These are phyloP conservation scores for Grigorovia humatica DNA, from an alignment of 805 yeast genomes.

Conservation along the genomic window DNA sequence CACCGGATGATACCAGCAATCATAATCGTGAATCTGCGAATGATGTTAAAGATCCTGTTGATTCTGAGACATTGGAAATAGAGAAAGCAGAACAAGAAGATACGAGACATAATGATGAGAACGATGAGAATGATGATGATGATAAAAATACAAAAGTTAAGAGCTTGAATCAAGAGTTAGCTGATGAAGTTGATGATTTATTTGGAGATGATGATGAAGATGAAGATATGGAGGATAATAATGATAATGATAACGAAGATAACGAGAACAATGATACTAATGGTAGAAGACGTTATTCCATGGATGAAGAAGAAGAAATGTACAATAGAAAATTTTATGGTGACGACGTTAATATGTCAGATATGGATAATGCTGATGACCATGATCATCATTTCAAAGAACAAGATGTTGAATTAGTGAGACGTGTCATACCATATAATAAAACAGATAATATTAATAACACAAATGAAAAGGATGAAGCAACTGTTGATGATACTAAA, in stretches of 20 bases:
- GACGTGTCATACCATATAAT: constrained; percentile 38
- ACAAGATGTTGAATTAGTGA: constrained; percentile 29
- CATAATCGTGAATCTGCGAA: background rate
- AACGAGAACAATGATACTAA: constrained; percentile 12
- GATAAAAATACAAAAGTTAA: background rate
- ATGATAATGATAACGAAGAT: constrained; percentile 16
- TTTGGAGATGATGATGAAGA: constrained; percentile 30
- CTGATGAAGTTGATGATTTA: constrained; percentile 30
- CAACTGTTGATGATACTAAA: constrained; percentile 18
- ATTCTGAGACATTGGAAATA: no score
- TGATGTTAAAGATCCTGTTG: background rate
- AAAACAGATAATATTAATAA: constrained; percentile 19
- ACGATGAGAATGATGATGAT: background rate
- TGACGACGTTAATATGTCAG: constrained; percentile 21
- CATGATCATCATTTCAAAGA: constrained; percentile 18
- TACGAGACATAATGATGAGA: background rate
- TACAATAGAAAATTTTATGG: constrained; percentile 28
- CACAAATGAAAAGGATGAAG: constrained; percentile 22
- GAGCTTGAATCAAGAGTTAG: constrained; percentile 1
- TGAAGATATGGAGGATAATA: constrained; percentile 13
- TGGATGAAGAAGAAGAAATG: constrained; percentile 31
- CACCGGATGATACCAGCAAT: background rate
- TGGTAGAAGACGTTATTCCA: constrained; percentile 20
- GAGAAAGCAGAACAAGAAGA: background rate
- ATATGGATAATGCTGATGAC: constrained; percentile 26